Conservation (phyloP, 129 eudicot species). For the Ambrosia trifida region DNA sequence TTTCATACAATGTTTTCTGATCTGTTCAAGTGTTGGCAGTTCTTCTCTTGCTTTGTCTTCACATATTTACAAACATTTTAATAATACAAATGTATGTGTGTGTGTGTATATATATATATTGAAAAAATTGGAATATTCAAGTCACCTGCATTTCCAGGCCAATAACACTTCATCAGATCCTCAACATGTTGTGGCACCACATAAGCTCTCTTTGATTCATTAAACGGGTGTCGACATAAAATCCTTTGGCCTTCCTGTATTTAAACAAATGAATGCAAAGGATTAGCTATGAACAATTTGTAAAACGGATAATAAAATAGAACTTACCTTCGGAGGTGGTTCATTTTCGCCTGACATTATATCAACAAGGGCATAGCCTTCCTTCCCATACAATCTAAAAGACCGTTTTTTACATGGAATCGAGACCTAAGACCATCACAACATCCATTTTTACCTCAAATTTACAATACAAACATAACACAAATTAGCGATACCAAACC, state of each 20-base stretch:
- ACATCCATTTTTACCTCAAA: constrained; percentile 4
- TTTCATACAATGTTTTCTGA: constrained; percentile 75
- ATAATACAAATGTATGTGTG: neutral
- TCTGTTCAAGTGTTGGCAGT: constrained; percentile 67
- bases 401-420: constrained; percentile 95
- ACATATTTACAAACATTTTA: constrained; percentile 11
- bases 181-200: constrained; percentile 97
- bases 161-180: constrained; percentile 90
- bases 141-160: constrained; percentile 88
- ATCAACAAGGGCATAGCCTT: constrained; percentile 93
- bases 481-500: constrained; percentile 46
- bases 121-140: neutral
- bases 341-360: constrained; percentile 95
- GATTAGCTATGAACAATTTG: neutral
- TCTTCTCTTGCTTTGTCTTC: constrained; percentile 77
- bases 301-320: neutral
- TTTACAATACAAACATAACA: neutral
- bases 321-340: constrained; percentile 86
- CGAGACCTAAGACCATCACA: constrained; percentile 66
- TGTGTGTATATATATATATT: neutral
- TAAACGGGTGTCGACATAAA: constrained; percentile 92
- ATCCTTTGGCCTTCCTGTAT: constrained; percentile 79
- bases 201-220: constrained; percentile 94
- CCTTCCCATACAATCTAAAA: constrained; percentile 93
- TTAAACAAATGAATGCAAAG: neutral